Base-by-base conservation (phyloP, 345 rosid species). In the Eucalyptus tenuipes region DNA sequence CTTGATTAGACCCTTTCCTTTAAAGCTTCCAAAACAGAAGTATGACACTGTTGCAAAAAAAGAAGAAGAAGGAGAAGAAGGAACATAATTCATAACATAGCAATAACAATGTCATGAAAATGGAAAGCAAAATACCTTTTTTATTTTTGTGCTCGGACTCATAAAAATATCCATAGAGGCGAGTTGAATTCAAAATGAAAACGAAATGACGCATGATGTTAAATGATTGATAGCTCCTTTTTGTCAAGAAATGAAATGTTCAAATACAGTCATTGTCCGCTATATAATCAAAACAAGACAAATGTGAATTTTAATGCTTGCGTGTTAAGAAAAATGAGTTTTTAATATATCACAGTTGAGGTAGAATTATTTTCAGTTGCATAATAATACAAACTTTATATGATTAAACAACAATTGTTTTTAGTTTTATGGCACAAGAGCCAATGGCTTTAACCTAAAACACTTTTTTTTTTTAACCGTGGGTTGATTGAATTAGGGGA, bases 381-480 rank as follows among this genome's bases (percentile, higher is more conserved):
- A 12, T 27, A 27, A 25, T 27, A 27, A 11, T 12, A 25, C 14
- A 27, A 59, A 27, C 66, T 59, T 59, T 27, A 59, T 55, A 55
- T 9, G 61, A 55, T 59, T 27, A 27, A 25, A 10, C n/a, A 2
- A 59, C 13, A 24, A 24, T 57, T 0, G 3, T 57, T 10, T 25
- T 24, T 25, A 9, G 8, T 57, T 25, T 4, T 57, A 9, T 10
- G 29, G 29, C n/a, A 27, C 66, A 5, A 27, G n/a, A 59, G n/a
- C 15, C 68, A 1, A 12, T 59, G 68, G 33, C 31, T 59, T 59
- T 59, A 12, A 59, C 68, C 31, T 6, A 13, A 13, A 57, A 10
- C 6, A 6, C 29, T 4, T 5, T 3, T 5, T 27, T 12, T 13
- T 7, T n/a, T 17, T 16, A 2, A 13, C 4, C 0, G 33, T 59